A percentile compares a stretch with the other conserved stretches of the same genome.
These are phyloP conservation scores for sorghum (Sorghum bicolor) DNA, from an alignment of 176 grass and related monocot genomes.

Conservation along the genomic window Sorghum_bicolor_NCBIv3 NC_012879.2:8592501-8593000, in stretches of 20 bases:
- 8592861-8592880: conserved; percentile 88
- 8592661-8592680: conserved; percentile 96
- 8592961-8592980: background rate
- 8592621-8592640: conserved; percentile 90
- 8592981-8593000: background rate
- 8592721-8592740: background rate
- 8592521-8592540: conserved; percentile 66
- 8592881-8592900: conserved; percentile 68
- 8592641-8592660: conserved; percentile 79
- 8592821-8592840: conserved; percentile 94
- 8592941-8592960: background rate
- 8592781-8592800: conserved; percentile 63
- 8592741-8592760: background rate
- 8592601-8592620: conserved; percentile 78
- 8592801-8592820: conserved; percentile 68
- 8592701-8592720: conserved; percentile 46
- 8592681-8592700: conserved; percentile 80
- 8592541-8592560: conserved; percentile 86
- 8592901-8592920: background rate
- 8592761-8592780: background rate
- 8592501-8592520: conserved; percentile 73
- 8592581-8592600: conserved; percentile 43
- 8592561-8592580: conserved; percentile 93
- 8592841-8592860: conserved; percentile 83
- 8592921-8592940: background rate